Evolutionary conservation across 805 yeast species (phyloP), one percentile per base, ranked within the genome.

Genomic region (Kluyveromyces siamensis): DNA sequence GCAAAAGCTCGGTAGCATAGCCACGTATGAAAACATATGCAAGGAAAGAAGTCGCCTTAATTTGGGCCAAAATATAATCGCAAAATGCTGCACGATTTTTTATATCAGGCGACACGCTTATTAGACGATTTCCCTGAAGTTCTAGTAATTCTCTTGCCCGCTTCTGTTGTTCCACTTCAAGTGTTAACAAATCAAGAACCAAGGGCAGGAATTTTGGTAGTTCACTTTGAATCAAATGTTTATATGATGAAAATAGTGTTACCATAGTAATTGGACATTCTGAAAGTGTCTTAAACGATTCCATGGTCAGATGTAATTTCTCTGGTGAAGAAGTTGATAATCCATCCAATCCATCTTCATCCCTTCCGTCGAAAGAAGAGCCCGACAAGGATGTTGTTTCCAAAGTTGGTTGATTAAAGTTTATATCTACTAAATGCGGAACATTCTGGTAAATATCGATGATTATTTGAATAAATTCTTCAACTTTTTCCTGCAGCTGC

Each of bases 181-280:
- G 68, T 37, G 77, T 74, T 55, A 93, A 72, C 49, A 90, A 72
- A 48, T 77, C 79, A 48, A 95, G 80, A 21, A 91, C 85, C 48
- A 83, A 80, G 0, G 98, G 97, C 45, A 90, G 76, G 54, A 91
- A 87, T 17, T 69, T 71, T 1, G 90, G 87, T 33, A 93, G 72
- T 3, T 91, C 80, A 0, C 84, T 70, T 43, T 79, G 77, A 1
- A 85, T 86, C 46, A 88, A 68, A 36, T 79, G 80, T 61, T 89
- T 87, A 69, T 90, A 89, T 0, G 96, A 81, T 1, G 96, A 86
- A 58, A 87, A 88, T 46, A 95, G 72, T 8, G 96, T 81, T 2
- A 93, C 99, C 83, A 93, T 85, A 4, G 96, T 89, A 38, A 93
- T 91, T 9, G 99, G 99, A 62, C 98, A 90, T 65, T 93, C 99